These are phyloP conservation scores for Polytolypa hystricis DNA, from an alignment of 2,329 filamentous ascomycete species.

Conservation along the genomic window DNA sequence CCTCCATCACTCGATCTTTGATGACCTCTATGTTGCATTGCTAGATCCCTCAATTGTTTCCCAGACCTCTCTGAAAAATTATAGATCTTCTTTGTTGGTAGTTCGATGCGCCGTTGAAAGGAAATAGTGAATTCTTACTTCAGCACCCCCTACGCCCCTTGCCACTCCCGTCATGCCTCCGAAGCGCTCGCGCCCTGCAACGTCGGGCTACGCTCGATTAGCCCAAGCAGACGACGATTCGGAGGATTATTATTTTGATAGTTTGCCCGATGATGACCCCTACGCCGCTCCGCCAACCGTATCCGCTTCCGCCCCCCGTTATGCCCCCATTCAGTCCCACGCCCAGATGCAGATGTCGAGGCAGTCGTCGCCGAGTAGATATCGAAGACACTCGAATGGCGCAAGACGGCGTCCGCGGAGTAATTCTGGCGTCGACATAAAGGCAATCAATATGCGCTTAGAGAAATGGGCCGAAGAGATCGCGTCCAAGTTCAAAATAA, in stretches of 20 bases:
- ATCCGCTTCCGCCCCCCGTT: conserved; percentile 46
- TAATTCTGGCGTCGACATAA: conserved; percentile 89
- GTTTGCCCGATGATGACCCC: conserved; percentile 54
- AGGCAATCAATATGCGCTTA: conserved; percentile 90
- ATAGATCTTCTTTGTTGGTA: too few species aligned
- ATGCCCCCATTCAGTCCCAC: conserved; percentile 45
- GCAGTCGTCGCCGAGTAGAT: conserved; percentile 27
- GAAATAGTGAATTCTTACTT: too few species aligned
- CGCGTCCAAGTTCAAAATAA: conserved; percentile 88
- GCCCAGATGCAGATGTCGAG: conserved; percentile 41
- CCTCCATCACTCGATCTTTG: too few species aligned
- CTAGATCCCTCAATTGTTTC: too few species aligned
- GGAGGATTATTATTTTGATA: conserved; percentile 46
- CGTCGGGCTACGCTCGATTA: conserved; percentile 75
- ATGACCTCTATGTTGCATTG: too few species aligned
- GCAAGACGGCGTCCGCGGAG: conserved; percentile 46
- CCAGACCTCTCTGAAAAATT: too few species aligned
- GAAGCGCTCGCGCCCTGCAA: conserved; percentile 50
- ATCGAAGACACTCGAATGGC: conserved; percentile 37
- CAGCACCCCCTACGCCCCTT: not conserved
- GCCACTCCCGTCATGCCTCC: conserved; percentile 23
- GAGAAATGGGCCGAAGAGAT: conserved; percentile 98
- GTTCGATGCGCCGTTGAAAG: too few species aligned
- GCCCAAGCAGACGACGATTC: conserved; percentile 58
- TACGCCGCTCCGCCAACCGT: conserved; percentile 43